Conservation (phyloP, 2,329 filamentous ascomycete genomes). For the Chalaropsis ovoidea region DNA sequence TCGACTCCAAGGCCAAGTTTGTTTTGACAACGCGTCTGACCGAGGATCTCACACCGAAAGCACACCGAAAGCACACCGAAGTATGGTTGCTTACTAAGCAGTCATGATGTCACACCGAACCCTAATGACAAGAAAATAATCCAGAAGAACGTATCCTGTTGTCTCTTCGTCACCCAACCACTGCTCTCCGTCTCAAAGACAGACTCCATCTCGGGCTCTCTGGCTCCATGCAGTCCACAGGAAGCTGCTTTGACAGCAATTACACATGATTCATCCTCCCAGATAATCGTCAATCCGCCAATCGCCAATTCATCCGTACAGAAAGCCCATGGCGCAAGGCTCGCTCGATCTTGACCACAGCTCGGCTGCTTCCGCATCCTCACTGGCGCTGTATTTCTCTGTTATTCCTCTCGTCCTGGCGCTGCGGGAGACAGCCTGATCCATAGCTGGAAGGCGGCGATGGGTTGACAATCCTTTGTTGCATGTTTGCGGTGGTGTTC, state of each 20-base stretch:
- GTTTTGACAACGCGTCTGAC: slow-evolving; percentile 12
- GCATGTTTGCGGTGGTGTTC: neutral
- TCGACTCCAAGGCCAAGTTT: neutral
- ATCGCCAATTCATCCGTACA: neutral
- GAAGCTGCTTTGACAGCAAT: neutral
- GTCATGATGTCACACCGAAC: neutral
- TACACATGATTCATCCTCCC: neutral
- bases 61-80: neutral
- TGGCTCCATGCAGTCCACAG: neutral
- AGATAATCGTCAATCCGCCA: neutral
- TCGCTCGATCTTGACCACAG: neutral
- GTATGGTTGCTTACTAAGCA: neutral
- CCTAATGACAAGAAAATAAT: neutral
- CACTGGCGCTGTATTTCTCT: neutral
- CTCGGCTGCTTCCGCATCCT: slow-evolving; percentile 16
- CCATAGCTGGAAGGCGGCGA: neutral
- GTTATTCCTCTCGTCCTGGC: neutral
- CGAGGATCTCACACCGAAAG: neutral
- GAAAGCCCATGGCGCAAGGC: neutral
- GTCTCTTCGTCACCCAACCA: neutral
- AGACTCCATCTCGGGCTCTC: too few relatives aligned
- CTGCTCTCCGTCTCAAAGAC: too few relatives aligned
- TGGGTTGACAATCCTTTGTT: neutral
- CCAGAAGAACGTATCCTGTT: too few relatives aligned
- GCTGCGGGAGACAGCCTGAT: neutral